Base-by-base conservation (phyloP, 2,329 filamentous ascomycete genomes). In the Penicillium nordicum region DNA sequence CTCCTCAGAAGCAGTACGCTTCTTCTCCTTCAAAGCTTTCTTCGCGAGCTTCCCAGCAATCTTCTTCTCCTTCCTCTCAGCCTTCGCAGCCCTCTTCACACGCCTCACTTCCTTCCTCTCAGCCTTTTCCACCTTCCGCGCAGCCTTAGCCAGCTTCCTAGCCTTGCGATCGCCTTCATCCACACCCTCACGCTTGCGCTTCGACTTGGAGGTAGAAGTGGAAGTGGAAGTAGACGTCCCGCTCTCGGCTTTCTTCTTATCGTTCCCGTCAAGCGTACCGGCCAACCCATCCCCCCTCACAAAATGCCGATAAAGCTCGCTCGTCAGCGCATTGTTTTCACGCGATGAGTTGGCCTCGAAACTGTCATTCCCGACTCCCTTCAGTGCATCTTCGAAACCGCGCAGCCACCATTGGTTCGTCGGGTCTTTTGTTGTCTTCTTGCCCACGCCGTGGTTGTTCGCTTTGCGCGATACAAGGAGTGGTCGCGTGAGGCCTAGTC, bases 361-460 rank as follows among this genome's bases (percentile, higher is more conserved):
- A 53, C 64, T 79, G 69, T 89, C 88, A 4, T 77, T 74, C 0
- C 80, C 81, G 51, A 96, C 81, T 4, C 88, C 89, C 73, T 94
- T 89, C 62, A 97, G 78, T 54, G 92, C 92, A 71, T 92, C 87
- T 74, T 97, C 93, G 65, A 96, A 97, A 11, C 94, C 94, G 57
- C 90, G 88, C 75, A 96, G 82, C 94, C 94, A 99, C 94, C 94
- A 99, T 72, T 96, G 92, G 70, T 97, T 93, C 56, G 82, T 80
- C 32, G 83, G 79, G 29, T 80, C 80, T 55, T 79, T 74, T 55
- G 82, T 82, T 63, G 84, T 84, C 72, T 90, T 91, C 70, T 89
- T 86, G 53, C 93, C 93, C 5, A 97, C 79, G 25, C 93, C 93
- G 51, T 89, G 81, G 83, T 88, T 78, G 73, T 96, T 89, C 66